phyloP scores from a whole-genome alignment of 257 asterid genomes.

The Lycium barbarum region DNA sequence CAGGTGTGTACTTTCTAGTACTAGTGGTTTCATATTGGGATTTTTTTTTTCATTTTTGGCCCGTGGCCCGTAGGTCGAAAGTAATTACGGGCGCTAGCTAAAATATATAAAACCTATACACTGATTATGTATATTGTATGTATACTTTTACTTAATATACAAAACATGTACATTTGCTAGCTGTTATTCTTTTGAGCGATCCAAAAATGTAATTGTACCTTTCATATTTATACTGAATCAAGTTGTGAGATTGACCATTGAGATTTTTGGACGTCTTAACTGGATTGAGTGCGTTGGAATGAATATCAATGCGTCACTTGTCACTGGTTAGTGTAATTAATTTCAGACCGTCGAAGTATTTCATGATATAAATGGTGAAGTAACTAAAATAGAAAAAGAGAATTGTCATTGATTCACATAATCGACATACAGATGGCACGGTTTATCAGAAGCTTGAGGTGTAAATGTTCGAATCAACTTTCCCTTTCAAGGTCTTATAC shows the following conservation, averaged over 20 bases:
- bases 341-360: background rate
- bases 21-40: background rate
- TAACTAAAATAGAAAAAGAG: background rate
- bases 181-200: no score
- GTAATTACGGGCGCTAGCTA: no score
- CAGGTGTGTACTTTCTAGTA: constrained; percentile 51
- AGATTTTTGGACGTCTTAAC: background rate
- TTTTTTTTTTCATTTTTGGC: no score
- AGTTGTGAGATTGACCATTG: background rate
- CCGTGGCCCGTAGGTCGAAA: no score
- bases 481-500: background rate
- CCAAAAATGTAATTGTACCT: no score
- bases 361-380: constrained; percentile 22
- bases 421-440: background rate
- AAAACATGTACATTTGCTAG: no score
- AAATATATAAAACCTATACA: no score
- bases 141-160: no score
- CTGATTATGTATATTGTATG: no score
- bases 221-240: background rate
- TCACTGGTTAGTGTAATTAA: background rate
- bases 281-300: background rate
- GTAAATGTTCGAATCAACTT: background rate
- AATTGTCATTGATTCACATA: background rate
- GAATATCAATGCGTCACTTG: background rate
- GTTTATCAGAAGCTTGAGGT: background rate